Conservation (phyloP, 768 basidiomycete genomes). For the Lactarius deliciosus region DNA sequence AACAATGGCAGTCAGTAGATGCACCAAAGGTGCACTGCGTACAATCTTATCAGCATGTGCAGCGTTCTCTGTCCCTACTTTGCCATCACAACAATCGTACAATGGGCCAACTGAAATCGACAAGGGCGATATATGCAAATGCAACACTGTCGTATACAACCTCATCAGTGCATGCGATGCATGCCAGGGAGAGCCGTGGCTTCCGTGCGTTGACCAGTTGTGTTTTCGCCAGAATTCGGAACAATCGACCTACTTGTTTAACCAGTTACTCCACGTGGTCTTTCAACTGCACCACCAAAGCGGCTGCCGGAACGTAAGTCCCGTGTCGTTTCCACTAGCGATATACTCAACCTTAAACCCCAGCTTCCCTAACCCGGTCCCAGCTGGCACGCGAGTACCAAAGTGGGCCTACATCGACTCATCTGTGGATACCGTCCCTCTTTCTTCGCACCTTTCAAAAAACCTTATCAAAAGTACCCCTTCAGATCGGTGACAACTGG, state of each 20-base stretch:
- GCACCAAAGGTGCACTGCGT: too few relatives aligned
- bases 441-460: neutral
- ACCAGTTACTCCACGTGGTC: conserved; percentile 25
- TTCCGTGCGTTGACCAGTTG: conserved; percentile 13
- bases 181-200: conserved; percentile 30
- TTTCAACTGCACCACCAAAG: conserved; percentile 9
- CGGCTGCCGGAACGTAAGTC: conserved; percentile 19
- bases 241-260: neutral
- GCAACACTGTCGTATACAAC: conserved; percentile 33
- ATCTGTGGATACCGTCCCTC: conserved; percentile 34
- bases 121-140: conserved; percentile 26
- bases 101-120: neutral
- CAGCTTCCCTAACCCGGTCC: conserved; percentile 36
- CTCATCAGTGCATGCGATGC: conserved; percentile 33
- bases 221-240: neutral
- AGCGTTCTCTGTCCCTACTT: conserved; percentile 16
- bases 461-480: neutral
- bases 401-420: conserved; percentile 51
- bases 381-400: conserved; percentile 45
- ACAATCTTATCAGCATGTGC: neutral
- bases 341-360: neutral
- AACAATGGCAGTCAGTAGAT: conserved; percentile 22
- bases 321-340: neutral
- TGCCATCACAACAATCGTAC: conserved; percentile 17
- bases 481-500: conserved; percentile 16